A percentile compares a stretch with the other conserved stretches of the same genome.
Evolutionary conservation across 2,329 filamentous ascomycete species (phyloP).

Genomic region (Rhynchosporium secalis): DNA sequence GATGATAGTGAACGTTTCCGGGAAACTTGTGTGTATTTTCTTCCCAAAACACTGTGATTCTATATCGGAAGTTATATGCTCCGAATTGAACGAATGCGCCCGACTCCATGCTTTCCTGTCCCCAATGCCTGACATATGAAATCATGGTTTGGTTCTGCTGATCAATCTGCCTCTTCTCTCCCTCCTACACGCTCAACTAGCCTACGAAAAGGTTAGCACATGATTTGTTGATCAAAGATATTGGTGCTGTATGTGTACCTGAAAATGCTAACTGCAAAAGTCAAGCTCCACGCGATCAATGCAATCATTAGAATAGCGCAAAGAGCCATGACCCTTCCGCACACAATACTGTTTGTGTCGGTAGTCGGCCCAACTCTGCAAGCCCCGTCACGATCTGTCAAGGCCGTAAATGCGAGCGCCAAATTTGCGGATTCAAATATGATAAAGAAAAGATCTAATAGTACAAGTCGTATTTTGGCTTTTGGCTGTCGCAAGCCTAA

Average conservation of each 20-base stretch:
- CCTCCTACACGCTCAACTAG: slow-evolving; percentile 62
- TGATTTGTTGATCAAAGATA: not conserved
- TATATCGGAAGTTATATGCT: slow-evolving; percentile 1
- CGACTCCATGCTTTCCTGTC: slow-evolving; percentile 4
- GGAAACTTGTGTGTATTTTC: slow-evolving; percentile 15
- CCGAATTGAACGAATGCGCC: not conserved
- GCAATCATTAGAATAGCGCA: slow-evolving; percentile 78
- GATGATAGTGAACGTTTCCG: not conserved
- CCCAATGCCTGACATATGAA: not conserved
- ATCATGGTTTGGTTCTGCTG: not conserved
- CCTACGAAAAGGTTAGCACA: slow-evolving; percentile 39
- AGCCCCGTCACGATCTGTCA: slow-evolving; percentile 62
- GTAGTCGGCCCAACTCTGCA: slow-evolving; percentile 49
- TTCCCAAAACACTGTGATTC: slow-evolving; percentile 10
- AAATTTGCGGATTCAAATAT: slow-evolving; percentile 96
- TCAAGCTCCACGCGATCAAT: slow-evolving; percentile 85
- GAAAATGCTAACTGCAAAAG: slow-evolving; percentile 83
- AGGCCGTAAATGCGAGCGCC: slow-evolving; percentile 81
- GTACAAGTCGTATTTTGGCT: slow-evolving; percentile 84
- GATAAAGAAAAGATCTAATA: slow-evolving; percentile 94
- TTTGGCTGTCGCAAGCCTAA: slow-evolving; percentile 80
- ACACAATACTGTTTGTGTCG: slow-evolving; percentile 50
- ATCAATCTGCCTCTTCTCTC: slow-evolving; percentile 47
- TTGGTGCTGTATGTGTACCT: slow-evolving; percentile 48
- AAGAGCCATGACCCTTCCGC: slow-evolving; percentile 66